These are phyloP conservation scores for Lachancea mirantina DNA, from an alignment of 805 yeast genomes.

Conservation along the genomic window DNA sequence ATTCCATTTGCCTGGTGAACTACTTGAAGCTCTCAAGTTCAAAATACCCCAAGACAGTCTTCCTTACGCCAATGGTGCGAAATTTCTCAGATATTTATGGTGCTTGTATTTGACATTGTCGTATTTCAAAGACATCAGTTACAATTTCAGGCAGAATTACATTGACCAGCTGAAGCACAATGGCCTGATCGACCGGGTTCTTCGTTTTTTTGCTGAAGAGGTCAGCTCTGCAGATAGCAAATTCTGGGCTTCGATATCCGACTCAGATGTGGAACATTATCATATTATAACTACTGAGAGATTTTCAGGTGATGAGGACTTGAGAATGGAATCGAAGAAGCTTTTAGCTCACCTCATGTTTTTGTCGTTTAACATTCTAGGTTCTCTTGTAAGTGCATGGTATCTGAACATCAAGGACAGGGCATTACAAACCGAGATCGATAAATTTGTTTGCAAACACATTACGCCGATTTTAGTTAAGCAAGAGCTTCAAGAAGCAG, in stretches of 20 bases:
- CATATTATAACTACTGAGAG: slow-evolving; percentile 13
- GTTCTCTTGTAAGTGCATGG: slow-evolving; percentile 44
- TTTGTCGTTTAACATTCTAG: slow-evolving; percentile 25
- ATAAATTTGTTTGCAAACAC: slow-evolving; percentile 50
- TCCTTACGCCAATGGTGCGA: slow-evolving; percentile 33
- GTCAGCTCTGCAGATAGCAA: slow-evolving; percentile 34
- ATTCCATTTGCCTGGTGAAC: slow-evolving; percentile 26
- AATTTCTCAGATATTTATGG: slow-evolving; percentile 46
- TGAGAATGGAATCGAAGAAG: slow-evolving; percentile 25
- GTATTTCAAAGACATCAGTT: slow-evolving; percentile 59
- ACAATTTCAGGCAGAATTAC: slow-evolving; percentile 54
- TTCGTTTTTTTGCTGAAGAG: slow-evolving; percentile 48
- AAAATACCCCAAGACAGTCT: slow-evolving; percentile 33
- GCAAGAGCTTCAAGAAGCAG: slow-evolving; percentile 48
- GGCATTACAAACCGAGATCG: slow-evolving; percentile 52
- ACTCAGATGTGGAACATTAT: slow-evolving; percentile 20
- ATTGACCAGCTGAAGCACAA: slow-evolving; percentile 48
- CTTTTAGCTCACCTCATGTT: slow-evolving; percentile 22
- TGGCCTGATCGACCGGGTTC: slow-evolving; percentile 41
- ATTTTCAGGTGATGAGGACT: slow-evolving; percentile 23
- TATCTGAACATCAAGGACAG: slow-evolving; percentile 61
- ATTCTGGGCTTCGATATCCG: slow-evolving; percentile 22
- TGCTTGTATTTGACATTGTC: slow-evolving; percentile 59
- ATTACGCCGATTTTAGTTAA: slow-evolving; percentile 61
- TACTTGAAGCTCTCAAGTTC: slow-evolving; percentile 33